A percentile compares a stretch with the other conserved stretches of the same genome.
Conservation (phyloP, 2,329 filamentous ascomycete genomes). For the Metarhizium humberi region DNA sequence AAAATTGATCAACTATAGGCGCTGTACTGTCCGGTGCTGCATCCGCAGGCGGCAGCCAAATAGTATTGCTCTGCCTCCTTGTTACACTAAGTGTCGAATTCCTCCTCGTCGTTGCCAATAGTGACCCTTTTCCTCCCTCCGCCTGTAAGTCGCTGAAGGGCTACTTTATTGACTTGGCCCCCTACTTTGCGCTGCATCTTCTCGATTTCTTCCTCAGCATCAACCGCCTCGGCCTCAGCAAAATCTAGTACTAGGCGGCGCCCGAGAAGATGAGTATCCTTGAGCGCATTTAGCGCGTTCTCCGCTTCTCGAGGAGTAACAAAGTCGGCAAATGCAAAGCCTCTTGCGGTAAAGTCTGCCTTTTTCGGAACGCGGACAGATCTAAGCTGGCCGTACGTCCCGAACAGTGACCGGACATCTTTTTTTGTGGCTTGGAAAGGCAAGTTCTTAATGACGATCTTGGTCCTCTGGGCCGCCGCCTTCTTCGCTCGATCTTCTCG, state of each 20-base stretch:
- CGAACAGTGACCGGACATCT: slow-evolving; percentile 77
- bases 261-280: slow-evolving; percentile 87
- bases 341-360: slow-evolving; percentile 78
- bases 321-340: slow-evolving; percentile 96
- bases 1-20: neutral
- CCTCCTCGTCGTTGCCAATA: slow-evolving; percentile 63
- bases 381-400: slow-evolving; percentile 83
- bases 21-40: neutral
- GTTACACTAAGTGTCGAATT: slow-evolving; percentile 28
- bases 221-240: slow-evolving; percentile 77
- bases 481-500: slow-evolving; percentile 80
- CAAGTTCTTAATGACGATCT: slow-evolving; percentile 96
- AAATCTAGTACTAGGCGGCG: slow-evolving; percentile 85
- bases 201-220: slow-evolving; percentile 91
- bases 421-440: slow-evolving; percentile 94
- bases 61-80: slow-evolving; percentile 10
- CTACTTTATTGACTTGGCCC: slow-evolving; percentile 82
- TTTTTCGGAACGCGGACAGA: slow-evolving; percentile 93
- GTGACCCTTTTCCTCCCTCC: slow-evolving; percentile 81
- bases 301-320: slow-evolving; percentile 80
- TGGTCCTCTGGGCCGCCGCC: slow-evolving; percentile 65
- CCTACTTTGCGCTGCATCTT: slow-evolving; percentile 96
- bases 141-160: slow-evolving; percentile 78
- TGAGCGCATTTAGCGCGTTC: slow-evolving; percentile 83
- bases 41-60: slow-evolving; percentile 7